phyloP scores from a whole-genome alignment of 2,329 filamentous ascomycete species.

The Byssoonygena ceratinophila region DNA sequence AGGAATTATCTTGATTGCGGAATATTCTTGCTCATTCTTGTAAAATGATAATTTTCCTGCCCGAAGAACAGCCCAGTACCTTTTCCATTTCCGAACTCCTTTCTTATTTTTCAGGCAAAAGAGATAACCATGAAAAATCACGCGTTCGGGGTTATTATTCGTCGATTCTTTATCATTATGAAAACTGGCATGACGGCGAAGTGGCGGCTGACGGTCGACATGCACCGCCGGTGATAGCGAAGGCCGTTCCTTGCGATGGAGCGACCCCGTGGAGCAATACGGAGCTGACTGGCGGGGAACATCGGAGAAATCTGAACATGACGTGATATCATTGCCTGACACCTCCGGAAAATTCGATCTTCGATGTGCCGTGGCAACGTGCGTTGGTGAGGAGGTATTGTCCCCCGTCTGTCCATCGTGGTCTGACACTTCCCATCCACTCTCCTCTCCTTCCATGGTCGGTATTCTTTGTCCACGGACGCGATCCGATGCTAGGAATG shows the following conservation, averaged over 20 bases:
- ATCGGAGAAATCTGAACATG: slow-evolving; percentile 81
- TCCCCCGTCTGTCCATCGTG: slow-evolving; percentile 25
- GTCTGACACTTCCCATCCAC: slow-evolving; percentile 36
- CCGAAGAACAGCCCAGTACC: slow-evolving; percentile 82
- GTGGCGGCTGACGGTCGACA: slow-evolving; percentile 25
- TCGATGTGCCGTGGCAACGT: slow-evolving; percentile 5
- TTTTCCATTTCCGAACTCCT: slow-evolving; percentile 87
- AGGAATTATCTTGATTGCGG: slow-evolving; percentile 68
- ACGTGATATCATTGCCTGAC: slow-evolving; percentile 58
- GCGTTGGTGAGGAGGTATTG: slow-evolving; percentile 18
- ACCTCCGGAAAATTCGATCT: slow-evolving; percentile 34
- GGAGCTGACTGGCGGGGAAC: slow-evolving; percentile 22
- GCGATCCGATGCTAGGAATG: slow-evolving; percentile 32
- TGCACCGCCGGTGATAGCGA: slow-evolving; percentile 16
- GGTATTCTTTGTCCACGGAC: slow-evolving; percentile 18
- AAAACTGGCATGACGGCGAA: slow-evolving; percentile 52
- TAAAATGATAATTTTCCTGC: slow-evolving; percentile 79
- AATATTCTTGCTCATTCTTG: slow-evolving; percentile 85
- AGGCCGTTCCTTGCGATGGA: slow-evolving; percentile 16
- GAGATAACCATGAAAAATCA: slow-evolving; percentile 90
- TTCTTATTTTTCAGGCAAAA: slow-evolving; percentile 68
- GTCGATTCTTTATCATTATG: slow-evolving; percentile 44
- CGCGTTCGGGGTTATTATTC: slow-evolving; percentile 64
- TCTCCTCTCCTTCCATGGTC: slow-evolving; percentile 23
- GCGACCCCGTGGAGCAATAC: slow-evolving; percentile 24